Base-by-base conservation (phyloP, 1,284 basidiomycete species). In the Xanthoconium separans region DNA sequence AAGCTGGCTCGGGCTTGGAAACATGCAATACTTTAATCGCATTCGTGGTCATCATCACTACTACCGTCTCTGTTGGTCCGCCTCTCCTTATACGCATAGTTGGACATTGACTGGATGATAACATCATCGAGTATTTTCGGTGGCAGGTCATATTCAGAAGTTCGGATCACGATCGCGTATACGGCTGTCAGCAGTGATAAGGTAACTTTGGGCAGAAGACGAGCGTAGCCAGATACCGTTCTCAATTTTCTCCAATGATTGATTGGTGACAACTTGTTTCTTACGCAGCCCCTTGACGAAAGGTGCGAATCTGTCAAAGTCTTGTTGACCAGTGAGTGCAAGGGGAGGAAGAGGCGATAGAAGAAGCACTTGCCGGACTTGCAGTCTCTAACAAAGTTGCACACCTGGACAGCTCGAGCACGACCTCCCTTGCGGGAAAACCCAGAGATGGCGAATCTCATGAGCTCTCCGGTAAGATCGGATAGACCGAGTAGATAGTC, bases 381-480 rank as follows among this genome's bases (percentile, higher is more conserved):
- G 73, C 92, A 93, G 47, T 76, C 78, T 57, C 91, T 78, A 18
- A 94, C 93, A 70, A 93, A 94, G 31, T 75, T 77, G 68, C 89
- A 89, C 4, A 93, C 82, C 56, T 84, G 76, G 41, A 76, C 76
- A 6, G 92, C 90, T 59, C 81, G 86, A 55, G 79, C 75, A 47
- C 86, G 83, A 24, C 91, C 87, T 2, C 88, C 88, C 33, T 83
- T 83, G 22, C 82, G 82, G 9, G 87, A 77, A 44, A 90, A 82
- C 13, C 83, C 78, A 41, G 85, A 90, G 56, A 95, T 97, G 5
- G 94, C 93, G 58, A 89, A 91, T 36, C 96, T 83, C 96, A 98
- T 98, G n/a, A 96, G 82, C 72, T 98, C 96, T 41, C 96, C 96
- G 0, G 94, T 97, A 33, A 99, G 77, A 70, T 99, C 96, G 2